Base-by-base conservation (phyloP, 1,139 yeast species). In the Martiniozyma asiatica region DNA sequence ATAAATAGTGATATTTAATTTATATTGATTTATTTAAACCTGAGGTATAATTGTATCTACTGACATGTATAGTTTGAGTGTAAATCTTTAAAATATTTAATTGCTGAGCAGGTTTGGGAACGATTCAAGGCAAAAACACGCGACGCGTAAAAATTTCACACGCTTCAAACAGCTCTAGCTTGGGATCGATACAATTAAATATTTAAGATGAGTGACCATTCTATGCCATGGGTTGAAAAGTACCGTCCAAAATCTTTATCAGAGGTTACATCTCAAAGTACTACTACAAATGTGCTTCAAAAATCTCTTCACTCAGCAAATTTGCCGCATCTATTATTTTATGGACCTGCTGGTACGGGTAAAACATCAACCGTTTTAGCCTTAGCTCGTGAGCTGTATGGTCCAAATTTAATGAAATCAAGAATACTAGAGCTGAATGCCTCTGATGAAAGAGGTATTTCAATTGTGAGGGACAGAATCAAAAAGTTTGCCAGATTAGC, bases 321-420 rank as follows among this genome's bases (percentile, higher is more conserved):
- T 50, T 48, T 85, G 34, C 97, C 98, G 3, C 97, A 89, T 53
- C 82, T 87, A 94, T 59, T 89, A 29, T 87, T 87, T 56, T 87
- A 87, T 51, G 97, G 97, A 0, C 96, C 97, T 6, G 96, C 97
- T 30, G 97, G 97, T 20, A 87, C 97, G 0, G 97, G 97, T 38
- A 87, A 87, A 48, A 87, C 97, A 0, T 84, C 96, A 1, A 87
- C 97, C 0, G 78, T 87, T 29, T 58, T 87, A 31, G 96, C 96
- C 2, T 60, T 87, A 41, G 87, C 95, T 1, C 78, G 74, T 45
- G 87, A 84, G 47, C 58, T 87, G 27, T 87, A 73, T 48, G 96
- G 84, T 0, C 89, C 89, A 2, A 52, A 49, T 12, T 60, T 85
- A 31, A 69, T 69, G 52, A 79, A 77, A 47, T 58, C 77, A 15